Conservation (phyloP, 1,284 basidiomycete genomes). For the Leccinum variabile region DNA sequence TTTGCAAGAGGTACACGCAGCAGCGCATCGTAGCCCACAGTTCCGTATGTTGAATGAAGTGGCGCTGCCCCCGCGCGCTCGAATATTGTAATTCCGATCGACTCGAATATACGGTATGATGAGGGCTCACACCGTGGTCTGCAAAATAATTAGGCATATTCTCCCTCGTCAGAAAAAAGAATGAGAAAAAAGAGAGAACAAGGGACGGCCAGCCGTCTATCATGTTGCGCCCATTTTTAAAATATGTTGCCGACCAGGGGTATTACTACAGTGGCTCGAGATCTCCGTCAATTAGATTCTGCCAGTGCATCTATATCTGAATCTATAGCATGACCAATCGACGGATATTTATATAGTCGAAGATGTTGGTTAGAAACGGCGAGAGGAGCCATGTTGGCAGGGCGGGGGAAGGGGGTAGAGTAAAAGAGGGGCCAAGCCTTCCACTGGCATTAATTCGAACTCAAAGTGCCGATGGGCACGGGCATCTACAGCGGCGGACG, state of each 20-base stretch:
- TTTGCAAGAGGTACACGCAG: no score
- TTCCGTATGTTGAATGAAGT: not conserved
- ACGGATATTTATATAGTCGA: not conserved
- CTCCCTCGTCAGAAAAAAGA: not conserved
- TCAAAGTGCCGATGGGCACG: not conserved
- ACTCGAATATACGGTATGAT: not conserved
- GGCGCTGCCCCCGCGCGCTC: not conserved
- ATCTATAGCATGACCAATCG: not conserved
- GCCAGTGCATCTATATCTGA: not conserved
- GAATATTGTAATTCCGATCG: not conserved
- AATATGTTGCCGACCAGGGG: not conserved
- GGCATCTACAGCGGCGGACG: not conserved
- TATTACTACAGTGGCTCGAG: not conserved
- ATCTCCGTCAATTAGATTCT: constrained; percentile 3
- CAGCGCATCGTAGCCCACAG: not conserved
- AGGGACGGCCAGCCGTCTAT: not conserved
- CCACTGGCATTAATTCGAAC: not conserved
- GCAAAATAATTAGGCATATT: not conserved
- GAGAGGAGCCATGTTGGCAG: not conserved
- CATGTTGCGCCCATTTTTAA: not conserved
- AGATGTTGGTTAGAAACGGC: not conserved
- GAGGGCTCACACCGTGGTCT: not conserved
- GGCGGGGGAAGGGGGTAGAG: not conserved
- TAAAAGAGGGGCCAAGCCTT: not conserved
- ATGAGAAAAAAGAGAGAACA: not conserved